Base-by-base conservation (phyloP, 257 asterid species). In the Gynochthodes officinalis region DNA sequence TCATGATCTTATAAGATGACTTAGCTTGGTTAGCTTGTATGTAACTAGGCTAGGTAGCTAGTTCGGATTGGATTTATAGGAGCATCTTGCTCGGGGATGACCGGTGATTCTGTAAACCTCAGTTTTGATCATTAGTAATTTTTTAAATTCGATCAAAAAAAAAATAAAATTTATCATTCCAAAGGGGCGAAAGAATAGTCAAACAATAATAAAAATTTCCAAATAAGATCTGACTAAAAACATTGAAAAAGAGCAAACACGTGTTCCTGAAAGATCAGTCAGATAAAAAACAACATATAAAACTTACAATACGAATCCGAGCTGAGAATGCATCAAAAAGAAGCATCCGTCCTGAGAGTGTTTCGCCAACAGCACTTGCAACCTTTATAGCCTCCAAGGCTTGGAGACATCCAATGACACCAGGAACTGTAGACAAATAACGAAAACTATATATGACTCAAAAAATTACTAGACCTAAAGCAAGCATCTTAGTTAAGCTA, bases 311-410 rank as follows among this genome's bases (percentile, higher is more conserved):
- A 64, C 96, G 96, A 60, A 86, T 82, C 42, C 96, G 88, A 53
- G 90, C 87, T 70, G 94, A 83, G 25, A 91, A 82, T 42, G 98
- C 96, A 82, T 93, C 98, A 37, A 93, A 80, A 32, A 93, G 88
- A 55, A 78, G 83, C 99, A 95, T 92, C 73, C 96, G 82, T 70
- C 89, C 92, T 33, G 99, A 88, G 79, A 95, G 93, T 70, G 98
- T 93, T 63, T 95, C 96, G 72, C 99, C 99, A 78, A 95, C 78
- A 57, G 53, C 86, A 80, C 88, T 81, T 46, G 92, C 92, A 84
- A 95, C 83, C 82, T 95, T 95, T 66, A 95, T 89, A 50, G 98
- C 96, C 83, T 95, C 98, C 72, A 92, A 82, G 73, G 98, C 99
- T 81, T 95, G 98, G 68, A 95, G 93, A 70, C 97, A 92, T 69